Percentiles rank a stretch among this genome's conserved stretches.
phyloP scores from a whole-genome alignment of 2,329 filamentous ascomycete species.

The Ophiostoma ips region DNA sequence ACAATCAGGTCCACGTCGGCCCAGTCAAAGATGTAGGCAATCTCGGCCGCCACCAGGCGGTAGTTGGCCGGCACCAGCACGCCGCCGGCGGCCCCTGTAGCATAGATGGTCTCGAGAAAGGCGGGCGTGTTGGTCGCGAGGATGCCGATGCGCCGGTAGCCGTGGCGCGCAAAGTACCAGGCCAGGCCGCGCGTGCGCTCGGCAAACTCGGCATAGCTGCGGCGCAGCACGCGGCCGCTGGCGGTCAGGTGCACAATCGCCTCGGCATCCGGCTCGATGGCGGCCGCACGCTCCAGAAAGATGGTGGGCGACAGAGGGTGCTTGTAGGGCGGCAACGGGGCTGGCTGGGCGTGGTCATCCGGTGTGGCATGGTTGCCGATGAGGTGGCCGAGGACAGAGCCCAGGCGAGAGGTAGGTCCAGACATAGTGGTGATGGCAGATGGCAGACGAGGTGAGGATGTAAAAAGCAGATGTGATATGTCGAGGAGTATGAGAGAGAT shows the following conservation, averaged over 20 bases:
- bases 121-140: constrained; percentile 87
- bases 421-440: constrained; percentile 36
- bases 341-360: background rate
- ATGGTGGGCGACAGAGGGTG: constrained; percentile 76
- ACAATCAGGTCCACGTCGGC: constrained; percentile 78
- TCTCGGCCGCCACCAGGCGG: constrained; percentile 65
- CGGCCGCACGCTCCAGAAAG: constrained; percentile 68
- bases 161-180: constrained; percentile 68
- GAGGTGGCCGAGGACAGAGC: constrained; percentile 40
- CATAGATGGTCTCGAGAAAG: constrained; percentile 83
- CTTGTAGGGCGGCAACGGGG: constrained; percentile 34
- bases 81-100: constrained; percentile 66
- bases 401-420: constrained; percentile 46
- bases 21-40: constrained; percentile 81
- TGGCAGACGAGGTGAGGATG: background rate
- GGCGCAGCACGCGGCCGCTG: constrained; percentile 58
- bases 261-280: constrained; percentile 72
- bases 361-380: constrained; percentile 20
- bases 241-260: constrained; percentile 78
- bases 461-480: background rate
- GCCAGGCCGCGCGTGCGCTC: constrained; percentile 78
- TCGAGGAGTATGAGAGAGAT: background rate
- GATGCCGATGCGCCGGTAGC: constrained; percentile 66
- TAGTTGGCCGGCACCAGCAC: constrained; percentile 57
- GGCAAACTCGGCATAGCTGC: constrained; percentile 69